Percentiles rank a stretch among this genome's conserved stretches.
Evolutionary conservation across 2,329 filamentous ascomycete species (phyloP).

Genomic region (Aspergillus hiratsukae): DNA sequence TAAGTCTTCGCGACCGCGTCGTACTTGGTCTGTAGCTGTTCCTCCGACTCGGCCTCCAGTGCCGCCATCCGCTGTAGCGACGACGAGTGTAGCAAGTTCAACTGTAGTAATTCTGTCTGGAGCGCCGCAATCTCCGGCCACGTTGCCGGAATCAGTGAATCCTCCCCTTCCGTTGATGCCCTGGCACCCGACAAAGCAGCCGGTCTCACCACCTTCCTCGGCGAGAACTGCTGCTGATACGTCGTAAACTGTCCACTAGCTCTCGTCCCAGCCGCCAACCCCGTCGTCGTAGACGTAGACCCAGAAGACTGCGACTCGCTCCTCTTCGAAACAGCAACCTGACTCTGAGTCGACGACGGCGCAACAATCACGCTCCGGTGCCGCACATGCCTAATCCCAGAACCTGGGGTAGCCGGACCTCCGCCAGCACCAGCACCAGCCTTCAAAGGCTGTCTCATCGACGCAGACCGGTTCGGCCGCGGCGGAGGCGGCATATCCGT

Average conservation of each 20-base stretch:
- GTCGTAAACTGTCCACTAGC: constrained; percentile 31
- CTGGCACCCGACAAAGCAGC: constrained; percentile 14
- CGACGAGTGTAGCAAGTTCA: constrained; percentile 36
- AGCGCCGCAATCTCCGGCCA: constrained; percentile 34
- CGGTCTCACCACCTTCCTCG: constrained; percentile 32
- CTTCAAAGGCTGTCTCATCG: constrained; percentile 31
- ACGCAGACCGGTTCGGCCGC: constrained; percentile 33
- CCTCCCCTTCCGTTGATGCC: constrained; percentile 10
- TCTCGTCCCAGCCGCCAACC: constrained; percentile 8
- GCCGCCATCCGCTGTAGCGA: constrained; percentile 24
- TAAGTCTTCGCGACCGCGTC: constrained; percentile 33
- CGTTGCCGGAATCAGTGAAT: constrained; percentile 23
- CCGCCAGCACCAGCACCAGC: constrained; percentile 6
- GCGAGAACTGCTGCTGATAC: constrained; percentile 36
- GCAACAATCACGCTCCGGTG: constrained; percentile 33
- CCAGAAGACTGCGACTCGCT: constrained; percentile 14
- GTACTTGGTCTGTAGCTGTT: constrained; percentile 30
- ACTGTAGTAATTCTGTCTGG: constrained; percentile 42
- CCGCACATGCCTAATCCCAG: constrained; percentile 24
- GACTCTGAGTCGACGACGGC: constrained; percentile 6
- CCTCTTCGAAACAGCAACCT: constrained; percentile 13
- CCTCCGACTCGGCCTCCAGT: constrained; percentile 29
- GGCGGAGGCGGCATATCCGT: constrained; percentile 32
- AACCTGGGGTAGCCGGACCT: constrained; percentile 10
- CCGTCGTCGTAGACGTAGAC: constrained; percentile 1